Evolutionary conservation across 805 yeast species (phyloP), one percentile per base, ranked within the genome.

Genomic region (Candida berthetii): DNA sequence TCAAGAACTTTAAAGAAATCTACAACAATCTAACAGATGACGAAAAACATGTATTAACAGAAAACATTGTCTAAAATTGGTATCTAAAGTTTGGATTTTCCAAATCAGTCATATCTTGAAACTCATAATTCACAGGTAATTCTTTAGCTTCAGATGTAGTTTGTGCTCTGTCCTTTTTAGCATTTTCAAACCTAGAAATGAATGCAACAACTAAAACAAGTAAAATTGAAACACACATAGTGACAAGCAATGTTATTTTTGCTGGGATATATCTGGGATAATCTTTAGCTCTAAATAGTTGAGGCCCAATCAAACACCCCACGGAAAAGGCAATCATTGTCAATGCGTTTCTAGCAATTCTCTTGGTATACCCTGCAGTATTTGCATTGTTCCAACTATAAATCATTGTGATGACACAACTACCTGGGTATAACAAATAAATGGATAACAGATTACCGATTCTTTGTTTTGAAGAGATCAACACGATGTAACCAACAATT

Each of bases 231-330:
- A 65, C 71, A 31, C 66, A 59, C 43, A 74, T 74, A 1, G 82
- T 70, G 0, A 68, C 78, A 42, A 79, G 58, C 36, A 78, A 62
- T 0, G 78, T 71, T 31, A 75, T 69, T 49, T 78, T 78, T 3
- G 85, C 86, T 10, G 80, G 76, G 4, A 59, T 61, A 47, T 79
- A 80, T 14, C 59, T 54, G 15, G 84, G 85, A 24, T 70, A 67
- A 41, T 71, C 63, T 9, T 59, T 47, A 0, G 65, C 63, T 47
- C 72, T 69, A 58, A 80, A 80, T 47, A 78, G 61, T 48, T 79
- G 83, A 1, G 87, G 85, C 0, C 83, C 85, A 39, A 77, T 63
- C 43, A 82, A 63, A 57, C 75, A 69, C 7, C 79, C 75, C 18
- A 76, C 57, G 4, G 77, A 74, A 48, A 74, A 78, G 14, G 70